Base-by-base conservation (phyloP, 2,329 filamentous ascomycete genomes). In the Fusarium albosuccineum region DNA sequence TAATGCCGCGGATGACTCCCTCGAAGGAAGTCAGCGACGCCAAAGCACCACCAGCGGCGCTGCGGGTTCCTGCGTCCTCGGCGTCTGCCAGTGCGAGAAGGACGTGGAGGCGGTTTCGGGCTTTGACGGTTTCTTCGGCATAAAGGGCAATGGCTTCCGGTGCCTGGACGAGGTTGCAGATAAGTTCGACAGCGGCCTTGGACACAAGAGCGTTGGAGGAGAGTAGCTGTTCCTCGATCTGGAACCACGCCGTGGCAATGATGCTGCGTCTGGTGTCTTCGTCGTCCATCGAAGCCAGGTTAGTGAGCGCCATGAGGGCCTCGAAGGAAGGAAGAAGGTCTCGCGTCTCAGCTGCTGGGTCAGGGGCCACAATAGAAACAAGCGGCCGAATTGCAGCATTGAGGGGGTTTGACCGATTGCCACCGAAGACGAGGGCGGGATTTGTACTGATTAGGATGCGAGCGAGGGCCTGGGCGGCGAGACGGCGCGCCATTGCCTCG, bases 311-410 rank as follows among this genome's bases (percentile, higher is more conserved):
- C 77, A 98, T 91, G 9, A 99, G 86, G 1, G 91, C 86, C 79
- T 99, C 96, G 70, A 98, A 99, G 0, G 92, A 90, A 0, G 96
- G 94, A 1, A 99, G 86, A 13, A 98, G 87, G 76, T 97, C 92
- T 52, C 91, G 87, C 2, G 87, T 87, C 45, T 90, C 87, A 3
- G 85, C 82, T 2, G 82, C 81, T 5, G 89, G 86, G 51, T 92
- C 88, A 6, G 89, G 87, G 0, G 86, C 81, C 14, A 98, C 85
- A 55, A 98, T 91, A 17, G 88, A 89, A 7, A 92, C 80, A 1
- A 99, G 86, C 0, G 95, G 93, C 1, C 92, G 88, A 58, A 98
- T 90, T n/a, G 94, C 93, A 4, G 92, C 91, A 44, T 86, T 90
- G 49, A 92, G 88, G 0, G 95, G 87, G 2, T 89, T 89, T 0